These are phyloP conservation scores for Colletotrichum melonis DNA, from an alignment of 2,329 filamentous ascomycete genomes.

Conservation along the genomic window DNA sequence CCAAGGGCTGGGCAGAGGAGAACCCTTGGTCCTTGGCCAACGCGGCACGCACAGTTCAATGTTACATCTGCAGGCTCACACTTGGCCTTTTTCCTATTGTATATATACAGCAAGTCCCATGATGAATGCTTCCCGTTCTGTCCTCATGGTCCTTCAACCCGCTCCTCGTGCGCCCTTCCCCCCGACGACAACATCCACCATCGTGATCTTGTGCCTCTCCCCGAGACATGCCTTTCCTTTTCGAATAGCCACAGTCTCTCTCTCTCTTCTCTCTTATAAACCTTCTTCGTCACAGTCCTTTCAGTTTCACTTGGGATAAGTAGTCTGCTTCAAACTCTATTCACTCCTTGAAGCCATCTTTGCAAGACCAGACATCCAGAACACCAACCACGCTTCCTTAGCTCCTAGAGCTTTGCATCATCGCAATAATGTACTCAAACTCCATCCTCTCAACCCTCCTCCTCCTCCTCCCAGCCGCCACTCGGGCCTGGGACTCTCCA, in stretches of 20 bases:
- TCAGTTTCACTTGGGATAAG: background rate
- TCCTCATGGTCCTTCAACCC: slow-evolving; percentile 14
- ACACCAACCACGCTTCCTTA: slow-evolving; percentile 6
- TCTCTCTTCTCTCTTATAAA: slow-evolving; percentile 21
- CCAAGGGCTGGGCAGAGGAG: background rate
- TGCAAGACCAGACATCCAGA: background rate
- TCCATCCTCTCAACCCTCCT: slow-evolving; percentile 31
- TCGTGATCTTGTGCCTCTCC: slow-evolving; percentile 26
- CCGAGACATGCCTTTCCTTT: slow-evolving; percentile 31
- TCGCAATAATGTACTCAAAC: slow-evolving; percentile 22
- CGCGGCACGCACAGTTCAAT: background rate
- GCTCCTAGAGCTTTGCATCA: background rate
- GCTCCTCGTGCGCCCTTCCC: slow-evolving; percentile 4
- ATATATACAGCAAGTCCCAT: slow-evolving; percentile 26
- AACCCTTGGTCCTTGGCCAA: background rate
- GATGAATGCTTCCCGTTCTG: slow-evolving; percentile 15
- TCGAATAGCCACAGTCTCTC: background rate
- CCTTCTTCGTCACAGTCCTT: background rate
- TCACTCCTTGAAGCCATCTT: background rate
- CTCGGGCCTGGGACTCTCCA: slow-evolving; percentile 51
- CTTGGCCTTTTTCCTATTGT: background rate
- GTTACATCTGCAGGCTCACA: background rate
- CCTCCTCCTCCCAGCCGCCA: slow-evolving; percentile 44
- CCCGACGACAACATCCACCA: background rate
- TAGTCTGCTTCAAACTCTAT: background rate